Base-by-base conservation (phyloP, 1,139 yeast species). In the Suhomyces anneliseae region DNA sequence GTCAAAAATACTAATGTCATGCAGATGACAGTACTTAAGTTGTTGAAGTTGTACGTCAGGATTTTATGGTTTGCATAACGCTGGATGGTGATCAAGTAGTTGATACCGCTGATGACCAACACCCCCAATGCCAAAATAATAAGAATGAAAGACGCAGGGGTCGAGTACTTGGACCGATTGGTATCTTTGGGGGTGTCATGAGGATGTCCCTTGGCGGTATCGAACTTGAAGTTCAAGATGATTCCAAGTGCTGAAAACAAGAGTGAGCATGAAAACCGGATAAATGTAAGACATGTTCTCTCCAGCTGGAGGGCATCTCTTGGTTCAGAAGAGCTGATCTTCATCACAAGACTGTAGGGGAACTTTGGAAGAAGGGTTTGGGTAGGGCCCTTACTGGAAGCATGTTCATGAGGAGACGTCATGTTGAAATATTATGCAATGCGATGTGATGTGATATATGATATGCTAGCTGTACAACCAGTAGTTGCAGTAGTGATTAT, bases 241-340 rank as follows among this genome's bases (percentile, higher is more conserved):
- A 82, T 70, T 0, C 83, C 82, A 44, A 81, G 64, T 1, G 85
- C 76, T 2, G 82, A 70, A 37, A 83, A 66, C 44, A 78, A 70
- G 11, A 82, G 64, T 1, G 82, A 69, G 1, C 77, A 65, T 0
- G 84, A 64, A 53, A 82, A 79, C 47, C 82, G 69, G 42, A 81
- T 64, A 62, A 82, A 79, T 31, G 81, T 69, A 9, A 83, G 63
- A 31, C 82, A 71, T 0, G 87, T 81, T 39, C 87, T 62, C 57
- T 82, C 88, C 48, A 79, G 77, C 66, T 82, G 85, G 12, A 82
- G 62, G 26, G 81, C 81, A 60, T 83, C 88, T 46, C 87, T 64
- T 0, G 87, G 86, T 49, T 82, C 83, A 1, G 83, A 77, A 4
- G 79, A 68, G 7, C 71, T 64, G 34, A 80, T 73, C 32, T 72